Evolutionary conservation across 768 basidiomycete species (phyloP).

Genomic region (Kwoniella europaea): DNA sequence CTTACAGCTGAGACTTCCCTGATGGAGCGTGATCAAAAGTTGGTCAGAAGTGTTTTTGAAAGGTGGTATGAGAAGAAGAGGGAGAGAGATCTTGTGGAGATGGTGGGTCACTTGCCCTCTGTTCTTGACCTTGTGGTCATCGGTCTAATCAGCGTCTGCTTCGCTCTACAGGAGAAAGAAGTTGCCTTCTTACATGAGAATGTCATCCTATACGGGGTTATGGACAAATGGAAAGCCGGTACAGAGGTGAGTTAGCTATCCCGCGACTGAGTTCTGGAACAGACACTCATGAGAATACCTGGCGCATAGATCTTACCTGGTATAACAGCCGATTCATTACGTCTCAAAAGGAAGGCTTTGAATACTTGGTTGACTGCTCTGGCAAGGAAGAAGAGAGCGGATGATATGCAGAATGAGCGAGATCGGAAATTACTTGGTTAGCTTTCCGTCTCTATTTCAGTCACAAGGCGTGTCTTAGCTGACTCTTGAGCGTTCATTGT

Average conservation of each 20-base stretch:
- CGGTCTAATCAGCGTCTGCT: neutral
- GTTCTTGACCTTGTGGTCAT: neutral
- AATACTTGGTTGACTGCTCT: constrained; percentile 12
- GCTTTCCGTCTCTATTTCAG: neutral
- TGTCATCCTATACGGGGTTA: constrained; percentile 43
- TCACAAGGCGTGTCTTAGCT: constrained; percentile 1
- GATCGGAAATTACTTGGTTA: constrained; percentile 21
- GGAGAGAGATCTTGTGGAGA: constrained; percentile 32
- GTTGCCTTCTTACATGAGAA: constrained; percentile 44
- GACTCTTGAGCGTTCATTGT: neutral
- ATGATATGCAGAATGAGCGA: constrained; percentile 11
- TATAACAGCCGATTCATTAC: constrained; percentile 13
- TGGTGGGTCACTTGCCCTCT: constrained; percentile 22
- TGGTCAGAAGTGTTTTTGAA: constrained; percentile 16
- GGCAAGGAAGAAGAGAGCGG: constrained; percentile 7
- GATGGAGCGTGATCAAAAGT: constrained; percentile 10
- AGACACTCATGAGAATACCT: no score
- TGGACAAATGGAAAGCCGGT: constrained; percentile 47
- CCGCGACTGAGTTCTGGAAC: no score
- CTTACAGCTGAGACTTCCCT: neutral
- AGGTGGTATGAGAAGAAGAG: constrained; percentile 21
- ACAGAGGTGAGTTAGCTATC: constrained; percentile 26
- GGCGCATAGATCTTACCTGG: constrained; percentile 30
- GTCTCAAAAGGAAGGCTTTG: constrained; percentile 16
- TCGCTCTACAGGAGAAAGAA: constrained; percentile 38